These are phyloP conservation scores for Fusarium subtropicale DNA, from an alignment of 2,329 filamentous ascomycete genomes.

Conservation along the genomic window DNA sequence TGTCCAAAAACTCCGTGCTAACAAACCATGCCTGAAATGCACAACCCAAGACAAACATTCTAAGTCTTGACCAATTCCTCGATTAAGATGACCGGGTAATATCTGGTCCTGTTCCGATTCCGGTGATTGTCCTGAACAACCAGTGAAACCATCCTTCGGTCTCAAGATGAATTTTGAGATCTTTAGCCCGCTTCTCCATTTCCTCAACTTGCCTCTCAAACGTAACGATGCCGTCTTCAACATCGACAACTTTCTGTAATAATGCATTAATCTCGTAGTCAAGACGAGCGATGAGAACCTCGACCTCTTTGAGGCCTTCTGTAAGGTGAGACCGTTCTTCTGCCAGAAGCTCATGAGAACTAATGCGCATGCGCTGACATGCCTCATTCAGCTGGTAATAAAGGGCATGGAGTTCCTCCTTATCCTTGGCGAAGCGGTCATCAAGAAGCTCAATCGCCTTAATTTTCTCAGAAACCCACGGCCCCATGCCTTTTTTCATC, in stretches of 20 bases:
- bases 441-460: conserved; percentile 69
- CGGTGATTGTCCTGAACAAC: conserved; percentile 70
- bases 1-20: conserved; percentile 36
- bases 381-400: conserved; percentile 78
- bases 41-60: conserved; percentile 11
- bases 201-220: conserved; percentile 83
- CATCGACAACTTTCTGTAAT: conserved; percentile 83
- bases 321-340: conserved; percentile 76
- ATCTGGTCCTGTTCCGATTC: conserved; percentile 70
- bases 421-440: conserved; percentile 69
- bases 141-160: conserved; percentile 74
- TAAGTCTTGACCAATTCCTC: not conserved
- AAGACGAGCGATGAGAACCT: conserved; percentile 83
- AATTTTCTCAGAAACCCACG: conserved; percentile 72
- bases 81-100: conserved; percentile 54
- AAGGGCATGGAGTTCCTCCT: conserved; percentile 72
- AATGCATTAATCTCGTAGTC: conserved; percentile 91
- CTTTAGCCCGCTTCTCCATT: conserved; percentile 72
- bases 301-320: conserved; percentile 81
- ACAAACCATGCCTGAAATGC: conserved; percentile 6
- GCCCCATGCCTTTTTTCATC: conserved; percentile 65
- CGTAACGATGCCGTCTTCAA: conserved; percentile 82
- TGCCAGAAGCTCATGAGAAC: conserved; percentile 74
- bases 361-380: conserved; percentile 74
- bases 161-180: conserved; percentile 71